Evolutionary conservation across 371 early-diverging fungal species (phyloP).

Genomic region (Mycotypha africana): DNA sequence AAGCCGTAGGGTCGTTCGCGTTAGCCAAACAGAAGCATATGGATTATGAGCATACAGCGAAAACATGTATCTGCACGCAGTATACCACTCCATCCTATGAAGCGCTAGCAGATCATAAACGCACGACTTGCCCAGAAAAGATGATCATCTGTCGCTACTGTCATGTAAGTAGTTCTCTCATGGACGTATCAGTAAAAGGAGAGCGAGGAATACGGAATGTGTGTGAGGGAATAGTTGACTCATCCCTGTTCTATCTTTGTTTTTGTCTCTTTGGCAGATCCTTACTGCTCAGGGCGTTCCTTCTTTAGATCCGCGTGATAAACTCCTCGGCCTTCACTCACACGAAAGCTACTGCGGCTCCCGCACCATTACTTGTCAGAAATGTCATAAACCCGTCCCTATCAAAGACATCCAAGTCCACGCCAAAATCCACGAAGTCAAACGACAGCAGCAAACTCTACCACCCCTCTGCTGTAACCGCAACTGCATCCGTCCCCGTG

Average conservation of each 20-base stretch:
- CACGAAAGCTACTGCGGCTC: constrained; percentile 89
- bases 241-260: background rate
- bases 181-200: background rate
- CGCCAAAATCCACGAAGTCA: constrained; percentile 66
- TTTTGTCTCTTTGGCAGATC: background rate
- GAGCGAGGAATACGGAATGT: background rate
- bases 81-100: constrained; percentile 33
- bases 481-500: constrained; percentile 57
- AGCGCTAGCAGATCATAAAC: constrained; percentile 63
- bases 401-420: constrained; percentile 78
- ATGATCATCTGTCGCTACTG: constrained; percentile 83
- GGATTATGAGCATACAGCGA: constrained; percentile 54
- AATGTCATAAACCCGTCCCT: constrained; percentile 67
- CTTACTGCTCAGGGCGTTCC: constrained; percentile 55
- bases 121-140: constrained; percentile 63
- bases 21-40: constrained; percentile 59
- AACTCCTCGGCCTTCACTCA: constrained; percentile 57
- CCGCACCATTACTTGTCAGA: constrained; percentile 75
- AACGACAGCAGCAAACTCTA: constrained; percentile 51
- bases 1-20: constrained; percentile 42
- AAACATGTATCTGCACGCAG: constrained; percentile 55
- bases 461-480: constrained; percentile 68
- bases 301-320: constrained; percentile 58
- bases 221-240: too few species aligned
- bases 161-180: constrained; percentile 47